Percentiles rank a stretch among this genome's conserved stretches.
These are phyloP conservation scores for Secale cereale DNA, from an alignment of 176 grass and related monocot genomes.

Conservation along the genomic window DNA sequence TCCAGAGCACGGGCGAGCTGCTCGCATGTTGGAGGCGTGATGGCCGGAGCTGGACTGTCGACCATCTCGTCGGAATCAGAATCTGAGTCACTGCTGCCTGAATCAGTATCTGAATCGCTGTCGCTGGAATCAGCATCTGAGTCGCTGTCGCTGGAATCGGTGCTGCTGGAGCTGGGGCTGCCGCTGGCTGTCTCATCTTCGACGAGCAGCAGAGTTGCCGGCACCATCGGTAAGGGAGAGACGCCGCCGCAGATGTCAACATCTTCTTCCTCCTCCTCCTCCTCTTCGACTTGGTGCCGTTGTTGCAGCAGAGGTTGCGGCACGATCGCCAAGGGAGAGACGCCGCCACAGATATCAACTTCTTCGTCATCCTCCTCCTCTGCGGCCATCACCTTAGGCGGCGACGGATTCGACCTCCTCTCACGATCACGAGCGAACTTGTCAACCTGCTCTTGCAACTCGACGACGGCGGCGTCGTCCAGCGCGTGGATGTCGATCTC, in stretches of 20 bases:
- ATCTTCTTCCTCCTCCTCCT: too few relatives aligned
- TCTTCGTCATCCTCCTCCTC: not conserved
- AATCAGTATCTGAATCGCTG: not conserved
- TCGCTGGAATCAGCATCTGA: too few relatives aligned
- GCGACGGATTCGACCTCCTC: not conserved
- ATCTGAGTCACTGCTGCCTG: not conserved
- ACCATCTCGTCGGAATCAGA: not conserved
- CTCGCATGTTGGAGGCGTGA: not conserved
- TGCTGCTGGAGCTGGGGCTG: not conserved
- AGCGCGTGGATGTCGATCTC: not conserved
- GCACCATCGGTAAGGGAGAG: not conserved
- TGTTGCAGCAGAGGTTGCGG: not conserved
- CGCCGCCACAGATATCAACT: not conserved
- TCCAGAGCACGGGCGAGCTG: not conserved
- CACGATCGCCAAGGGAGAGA: not conserved
- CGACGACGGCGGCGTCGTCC: not conserved
- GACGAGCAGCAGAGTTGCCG: not conserved
- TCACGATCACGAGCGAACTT: not conserved
- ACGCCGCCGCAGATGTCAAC: not conserved
- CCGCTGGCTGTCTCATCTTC: not conserved
- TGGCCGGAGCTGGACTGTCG: not conserved
- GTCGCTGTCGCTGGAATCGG: too few relatives aligned
- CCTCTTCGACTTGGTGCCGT: not conserved
- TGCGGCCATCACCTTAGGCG: not conserved
- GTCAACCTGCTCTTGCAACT: not conserved